phyloP scores from a whole-genome alignment of 2,329 filamentous ascomycete genomes.

The Xylaria sp. region DNA sequence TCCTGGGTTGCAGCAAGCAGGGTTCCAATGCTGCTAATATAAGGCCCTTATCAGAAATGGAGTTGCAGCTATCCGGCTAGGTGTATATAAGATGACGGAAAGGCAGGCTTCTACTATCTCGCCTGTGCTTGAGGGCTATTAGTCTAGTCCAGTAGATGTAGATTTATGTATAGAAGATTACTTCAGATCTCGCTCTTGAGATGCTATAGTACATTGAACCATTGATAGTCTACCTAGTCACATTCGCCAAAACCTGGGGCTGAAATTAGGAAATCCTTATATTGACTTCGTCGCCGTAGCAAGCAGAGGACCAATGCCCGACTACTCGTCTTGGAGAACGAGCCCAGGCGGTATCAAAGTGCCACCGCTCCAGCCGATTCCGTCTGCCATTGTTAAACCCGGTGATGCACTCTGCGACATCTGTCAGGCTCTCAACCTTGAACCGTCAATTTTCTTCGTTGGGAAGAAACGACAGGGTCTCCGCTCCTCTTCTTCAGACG shows the following conservation, averaged over 20 bases:
- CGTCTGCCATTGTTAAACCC: slow-evolving; percentile 1
- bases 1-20: neutral
- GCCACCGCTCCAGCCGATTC: slow-evolving; percentile 21
- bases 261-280: neutral
- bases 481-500: neutral
- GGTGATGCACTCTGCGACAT: slow-evolving; percentile 21
- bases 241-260: neutral
- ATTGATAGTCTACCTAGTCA: neutral
- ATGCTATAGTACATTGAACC: neutral
- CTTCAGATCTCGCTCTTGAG: neutral
- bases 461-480: neutral
- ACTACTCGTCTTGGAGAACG: slow-evolving; percentile 16
- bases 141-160: too few relatives aligned
- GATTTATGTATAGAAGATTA: neutral
- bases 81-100: neutral
- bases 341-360: slow-evolving; percentile 6
- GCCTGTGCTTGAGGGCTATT: neutral
- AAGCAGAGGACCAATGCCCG: slow-evolving; percentile 1
- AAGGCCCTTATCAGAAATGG: neutral
- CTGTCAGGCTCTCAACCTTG: slow-evolving; percentile 17
- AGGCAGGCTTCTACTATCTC: neutral
- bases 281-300: neutral
- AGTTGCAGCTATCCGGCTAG: neutral
- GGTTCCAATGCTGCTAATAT: neutral
- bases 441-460: slow-evolving; percentile 13